Conservation (phyloP, 495 filamentous ascomycete species). For the Recurvomyces mirabilis region DNA sequence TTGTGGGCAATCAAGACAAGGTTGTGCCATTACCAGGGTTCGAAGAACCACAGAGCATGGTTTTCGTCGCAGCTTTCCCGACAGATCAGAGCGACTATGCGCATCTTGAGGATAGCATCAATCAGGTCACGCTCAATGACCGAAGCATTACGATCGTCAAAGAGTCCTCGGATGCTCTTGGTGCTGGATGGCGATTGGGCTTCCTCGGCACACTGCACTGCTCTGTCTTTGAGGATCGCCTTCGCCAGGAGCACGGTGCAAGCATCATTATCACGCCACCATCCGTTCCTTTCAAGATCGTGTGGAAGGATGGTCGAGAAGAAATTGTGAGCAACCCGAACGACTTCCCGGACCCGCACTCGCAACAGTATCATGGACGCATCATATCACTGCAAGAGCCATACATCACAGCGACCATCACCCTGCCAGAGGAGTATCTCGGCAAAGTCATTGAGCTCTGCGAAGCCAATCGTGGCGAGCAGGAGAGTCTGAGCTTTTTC, state of each 20-base stretch:
- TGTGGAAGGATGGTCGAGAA: conserved; percentile 62
- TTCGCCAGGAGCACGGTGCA: conserved; percentile 87
- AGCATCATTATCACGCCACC: conserved; percentile 96
- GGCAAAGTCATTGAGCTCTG: conserved; percentile 93
- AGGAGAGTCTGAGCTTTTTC: conserved; percentile 80
- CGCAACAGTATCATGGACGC: conserved; percentile 46
- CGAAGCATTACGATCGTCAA: conserved; percentile 88
- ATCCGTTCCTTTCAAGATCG: conserved; percentile 78
- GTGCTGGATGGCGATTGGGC: conserved; percentile 85
- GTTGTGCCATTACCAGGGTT: conserved; percentile 84
- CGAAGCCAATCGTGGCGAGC: conserved; percentile 75
- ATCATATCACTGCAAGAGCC: conserved; percentile 69
- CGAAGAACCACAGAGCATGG: conserved; percentile 97
- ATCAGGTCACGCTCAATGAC: conserved; percentile 88
- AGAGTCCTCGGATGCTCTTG: conserved; percentile 83
- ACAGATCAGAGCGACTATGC: conserved; percentile 77
- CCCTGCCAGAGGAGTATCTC: conserved; percentile 84
- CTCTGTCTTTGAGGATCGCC: conserved; percentile 94
- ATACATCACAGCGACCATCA: conserved; percentile 75
- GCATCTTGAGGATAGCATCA: conserved; percentile 86
- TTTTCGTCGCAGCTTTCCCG: conserved; percentile 93
- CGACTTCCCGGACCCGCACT: conserved; percentile 68
- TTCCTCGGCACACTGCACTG: conserved; percentile 96
- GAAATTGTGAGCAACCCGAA: conserved; percentile 72
- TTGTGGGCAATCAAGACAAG: conserved; percentile 61